Percentiles rank a stretch among this genome's conserved stretches.
These are phyloP conservation scores for Ophiostoma tasmaniense DNA, from an alignment of 2,329 filamentous ascomycete species.

Conservation along the genomic window DNA sequence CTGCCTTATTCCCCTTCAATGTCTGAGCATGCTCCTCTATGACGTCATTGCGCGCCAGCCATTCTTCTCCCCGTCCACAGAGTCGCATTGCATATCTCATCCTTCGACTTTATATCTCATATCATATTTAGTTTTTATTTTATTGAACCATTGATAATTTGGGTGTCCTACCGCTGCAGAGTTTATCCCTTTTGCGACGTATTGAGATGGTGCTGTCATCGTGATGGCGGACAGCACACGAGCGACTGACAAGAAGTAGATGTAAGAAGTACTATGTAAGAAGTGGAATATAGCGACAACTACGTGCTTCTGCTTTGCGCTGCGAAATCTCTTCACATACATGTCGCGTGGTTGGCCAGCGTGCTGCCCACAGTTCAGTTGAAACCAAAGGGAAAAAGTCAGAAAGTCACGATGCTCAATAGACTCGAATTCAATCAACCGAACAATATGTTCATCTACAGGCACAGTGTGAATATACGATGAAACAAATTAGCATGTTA, in stretches of 20 bases:
- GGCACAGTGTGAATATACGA: neutral
- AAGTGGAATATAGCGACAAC: neutral
- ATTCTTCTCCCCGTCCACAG: neutral
- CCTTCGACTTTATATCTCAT: neutral
- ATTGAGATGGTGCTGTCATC: neutral
- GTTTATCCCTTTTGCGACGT: neutral
- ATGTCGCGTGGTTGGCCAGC: neutral
- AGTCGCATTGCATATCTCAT: constrained; percentile 1
- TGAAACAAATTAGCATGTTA: neutral
- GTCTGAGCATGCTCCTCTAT: neutral
- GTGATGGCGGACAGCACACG: neutral
- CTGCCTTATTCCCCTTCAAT: neutral
- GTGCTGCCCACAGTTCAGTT: neutral
- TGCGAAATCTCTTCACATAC: neutral
- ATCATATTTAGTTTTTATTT: neutral
- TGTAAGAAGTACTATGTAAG: neutral
- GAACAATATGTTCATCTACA: neutral
- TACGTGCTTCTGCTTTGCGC: neutral
- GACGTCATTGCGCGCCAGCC: neutral
- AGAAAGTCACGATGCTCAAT: neutral
- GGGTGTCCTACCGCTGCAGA: neutral
- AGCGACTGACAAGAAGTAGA: neutral
- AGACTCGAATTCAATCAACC: neutral
- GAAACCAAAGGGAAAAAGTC: neutral
- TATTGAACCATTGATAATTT: no score